phyloP scores from a whole-genome alignment of 176 grass and related monocot genomes.

The Cenchrus purpureus region DNA sequence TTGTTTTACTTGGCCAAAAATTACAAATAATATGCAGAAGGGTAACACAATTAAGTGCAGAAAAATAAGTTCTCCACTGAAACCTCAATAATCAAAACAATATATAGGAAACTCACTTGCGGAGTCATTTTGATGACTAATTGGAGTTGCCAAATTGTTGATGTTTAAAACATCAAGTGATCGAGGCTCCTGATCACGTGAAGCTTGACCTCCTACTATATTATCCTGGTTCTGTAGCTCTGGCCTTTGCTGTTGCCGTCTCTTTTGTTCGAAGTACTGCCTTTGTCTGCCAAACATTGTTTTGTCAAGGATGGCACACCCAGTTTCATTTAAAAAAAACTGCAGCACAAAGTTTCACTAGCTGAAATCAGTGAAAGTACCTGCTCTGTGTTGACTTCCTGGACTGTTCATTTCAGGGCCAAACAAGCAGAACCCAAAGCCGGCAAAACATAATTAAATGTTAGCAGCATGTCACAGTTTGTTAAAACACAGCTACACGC shows the following conservation, averaged over 20 bases:
- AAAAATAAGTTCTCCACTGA: constrained; percentile 19
- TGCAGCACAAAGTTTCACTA: constrained; percentile 10
- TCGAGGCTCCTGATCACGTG: constrained; percentile 48
- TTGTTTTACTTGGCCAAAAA: not conserved
- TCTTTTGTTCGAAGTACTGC: constrained; percentile 96
- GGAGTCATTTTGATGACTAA: constrained; percentile 28
- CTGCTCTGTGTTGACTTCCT: constrained; percentile 83
- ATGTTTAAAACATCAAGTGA: constrained; percentile 86
- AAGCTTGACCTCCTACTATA: constrained; percentile 26
- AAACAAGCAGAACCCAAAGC: constrained; percentile 32
- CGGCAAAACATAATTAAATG: constrained; percentile 20
- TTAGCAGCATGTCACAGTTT: constrained; percentile 13
- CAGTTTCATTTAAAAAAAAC: not conserved
- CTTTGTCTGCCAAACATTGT: constrained; percentile 68
- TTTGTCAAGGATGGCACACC: not conserved
- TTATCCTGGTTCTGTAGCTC: constrained; percentile 51
- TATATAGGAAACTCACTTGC: constrained; percentile 51
- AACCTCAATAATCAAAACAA: constrained; percentile 13
- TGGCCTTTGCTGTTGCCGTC: constrained; percentile 61
- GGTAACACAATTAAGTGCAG: constrained; percentile 14
- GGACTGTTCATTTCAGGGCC: constrained; percentile 60
- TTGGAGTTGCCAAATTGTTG: constrained; percentile 64
- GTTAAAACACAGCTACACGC: constrained; percentile 19
- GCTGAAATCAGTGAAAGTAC: constrained; percentile 51
- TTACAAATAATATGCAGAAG: constrained; percentile 22